A percentile compares a stretch with the other conserved stretches of the same genome.
phyloP scores from a whole-genome alignment of 2,329 filamentous ascomycete species.

The Corinectria fuckeliana region DNA sequence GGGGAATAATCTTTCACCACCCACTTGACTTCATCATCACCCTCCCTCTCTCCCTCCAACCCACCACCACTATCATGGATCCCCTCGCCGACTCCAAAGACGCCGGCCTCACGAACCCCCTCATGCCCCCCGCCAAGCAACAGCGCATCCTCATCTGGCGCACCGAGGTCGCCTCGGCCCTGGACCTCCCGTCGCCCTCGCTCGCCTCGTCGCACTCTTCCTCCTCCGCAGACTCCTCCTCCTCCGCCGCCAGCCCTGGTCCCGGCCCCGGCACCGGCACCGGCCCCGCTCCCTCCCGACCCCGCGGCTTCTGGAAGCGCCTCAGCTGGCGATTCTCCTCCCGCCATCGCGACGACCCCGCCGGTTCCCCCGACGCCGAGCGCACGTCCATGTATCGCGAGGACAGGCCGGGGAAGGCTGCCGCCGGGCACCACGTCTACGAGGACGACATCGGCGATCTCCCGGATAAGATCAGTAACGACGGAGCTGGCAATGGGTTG shows the following conservation, averaged over 20 bases:
- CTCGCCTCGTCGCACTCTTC: conserved; percentile 44
- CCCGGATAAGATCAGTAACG: conserved; percentile 36
- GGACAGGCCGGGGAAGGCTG: conserved; percentile 19
- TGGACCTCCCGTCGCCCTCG: conserved; percentile 39
- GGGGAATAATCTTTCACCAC: neutral
- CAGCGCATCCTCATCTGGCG: conserved; percentile 58
- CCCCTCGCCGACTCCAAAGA: conserved; percentile 5
- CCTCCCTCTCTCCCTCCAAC: neutral
- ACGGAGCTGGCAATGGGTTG: conserved; percentile 36
- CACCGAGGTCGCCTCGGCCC: conserved; percentile 52
- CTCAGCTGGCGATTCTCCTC: conserved; percentile 36
- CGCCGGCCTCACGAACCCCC: conserved; percentile 23
- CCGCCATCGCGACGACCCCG: conserved; percentile 4
- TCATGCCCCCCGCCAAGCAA: conserved; percentile 45
- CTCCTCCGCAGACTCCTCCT: conserved; percentile 34
- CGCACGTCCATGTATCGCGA: conserved; percentile 48
- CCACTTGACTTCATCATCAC: too few species aligned
- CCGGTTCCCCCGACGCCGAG: conserved; percentile 21
- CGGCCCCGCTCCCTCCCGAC: conserved; percentile 22
- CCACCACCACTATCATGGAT: conserved; percentile 1
- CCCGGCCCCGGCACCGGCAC: conserved; percentile 10
- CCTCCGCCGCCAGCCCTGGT: conserved; percentile 17
- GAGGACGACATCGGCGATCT: conserved; percentile 31
- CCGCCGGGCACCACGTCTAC: conserved; percentile 27
- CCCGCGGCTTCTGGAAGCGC: conserved; percentile 37